A percentile compares a stretch with the other conserved stretches of the same genome.
These are phyloP conservation scores for Strobilomyces dryophilus DNA, from an alignment of 768 basidiomycete genomes.

Conservation along the genomic window DNA sequence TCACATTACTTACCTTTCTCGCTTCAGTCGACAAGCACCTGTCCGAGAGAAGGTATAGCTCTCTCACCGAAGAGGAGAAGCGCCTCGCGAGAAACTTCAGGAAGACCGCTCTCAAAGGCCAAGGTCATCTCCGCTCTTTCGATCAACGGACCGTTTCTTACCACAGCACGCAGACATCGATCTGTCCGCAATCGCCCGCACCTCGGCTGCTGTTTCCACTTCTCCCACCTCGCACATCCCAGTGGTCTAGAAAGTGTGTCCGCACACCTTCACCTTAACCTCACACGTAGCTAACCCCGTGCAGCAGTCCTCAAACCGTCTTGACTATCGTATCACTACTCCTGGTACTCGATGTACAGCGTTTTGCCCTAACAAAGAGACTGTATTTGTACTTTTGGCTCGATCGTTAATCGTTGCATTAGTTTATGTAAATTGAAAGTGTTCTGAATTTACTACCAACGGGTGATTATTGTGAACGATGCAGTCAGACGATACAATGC, in stretches of 20 bases:
- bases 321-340: not conserved
- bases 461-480: too few species aligned
- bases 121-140: constrained; percentile 33
- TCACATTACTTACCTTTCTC: constrained; percentile 5
- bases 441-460: not conserved
- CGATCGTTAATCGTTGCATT: not conserved
- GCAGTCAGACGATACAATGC: too few species aligned
- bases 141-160: not conserved
- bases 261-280: not conserved
- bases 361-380: not conserved
- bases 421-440: not conserved
- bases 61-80: constrained; percentile 60
- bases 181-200: constrained; percentile 77
- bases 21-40: constrained; percentile 24
- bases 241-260: constrained; percentile 19
- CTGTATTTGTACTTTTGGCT: constrained; percentile 20
- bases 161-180: constrained; percentile 38
- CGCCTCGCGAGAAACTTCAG: constrained; percentile 63
- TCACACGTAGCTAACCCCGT: not conserved
- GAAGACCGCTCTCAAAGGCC: constrained; percentile 66
- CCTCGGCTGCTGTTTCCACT: constrained; percentile 64
- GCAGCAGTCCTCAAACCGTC: not conserved
- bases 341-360: constrained; percentile 7
- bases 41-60: constrained; percentile 38
- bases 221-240: constrained; percentile 37